Evolutionary conservation across 2,329 filamentous ascomycete species (phyloP).

Genomic region (Escovopsis sp.): DNA sequence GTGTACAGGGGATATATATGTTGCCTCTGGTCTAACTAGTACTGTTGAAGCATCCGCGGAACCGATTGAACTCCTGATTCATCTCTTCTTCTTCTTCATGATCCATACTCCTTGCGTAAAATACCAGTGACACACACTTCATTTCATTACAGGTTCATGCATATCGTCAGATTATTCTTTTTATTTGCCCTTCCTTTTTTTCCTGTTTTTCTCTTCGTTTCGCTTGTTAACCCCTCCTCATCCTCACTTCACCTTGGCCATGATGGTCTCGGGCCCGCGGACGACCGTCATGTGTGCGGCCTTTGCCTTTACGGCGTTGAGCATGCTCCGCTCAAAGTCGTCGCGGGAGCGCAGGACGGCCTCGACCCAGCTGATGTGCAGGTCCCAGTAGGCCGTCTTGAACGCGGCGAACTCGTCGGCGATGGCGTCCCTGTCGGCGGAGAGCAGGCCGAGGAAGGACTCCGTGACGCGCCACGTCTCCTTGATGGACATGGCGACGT

Average conservation of each 20-base stretch:
- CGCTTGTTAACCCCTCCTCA: too few relatives aligned
- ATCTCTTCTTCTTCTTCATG: too few relatives aligned
- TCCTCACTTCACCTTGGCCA: slow-evolving; percentile 70
- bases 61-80: too few relatives aligned
- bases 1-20: neutral
- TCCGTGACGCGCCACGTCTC: slow-evolving; percentile 87
- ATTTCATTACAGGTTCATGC: too few relatives aligned
- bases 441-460: slow-evolving; percentile 66
- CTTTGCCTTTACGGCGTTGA: slow-evolving; percentile 73
- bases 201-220: too few relatives aligned
- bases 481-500: slow-evolving; percentile 62
- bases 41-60: neutral
- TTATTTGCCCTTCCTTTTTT: too few relatives aligned
- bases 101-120: too few relatives aligned
- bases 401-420: slow-evolving; percentile 70
- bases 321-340: slow-evolving; percentile 84
- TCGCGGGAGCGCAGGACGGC: slow-evolving; percentile 73
- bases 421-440: slow-evolving; percentile 56
- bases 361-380: slow-evolving; percentile 93
- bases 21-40: too few relatives aligned
- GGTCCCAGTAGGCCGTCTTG: slow-evolving; percentile 81
- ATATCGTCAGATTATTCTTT: too few relatives aligned
- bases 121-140: too few relatives aligned
- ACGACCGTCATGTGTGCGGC: slow-evolving; percentile 77
- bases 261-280: slow-evolving; percentile 77